These are phyloP conservation scores for Mycoemilia scoparia DNA, from an alignment of 192 early-diverging fungal genomes.

Conservation along the genomic window DNA sequence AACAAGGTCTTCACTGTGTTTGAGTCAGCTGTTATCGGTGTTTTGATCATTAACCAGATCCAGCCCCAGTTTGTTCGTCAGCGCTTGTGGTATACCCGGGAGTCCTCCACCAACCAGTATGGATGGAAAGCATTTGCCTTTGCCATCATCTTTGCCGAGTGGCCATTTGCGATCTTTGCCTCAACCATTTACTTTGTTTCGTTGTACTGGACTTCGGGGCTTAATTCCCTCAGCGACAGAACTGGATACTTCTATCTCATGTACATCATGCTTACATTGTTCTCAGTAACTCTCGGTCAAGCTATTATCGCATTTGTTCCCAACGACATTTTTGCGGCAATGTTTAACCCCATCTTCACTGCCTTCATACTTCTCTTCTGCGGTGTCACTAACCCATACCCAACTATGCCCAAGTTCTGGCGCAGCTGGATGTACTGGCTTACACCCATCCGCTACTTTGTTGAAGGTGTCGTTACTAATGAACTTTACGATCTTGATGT, in stretches of 20 bases:
- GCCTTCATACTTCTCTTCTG: slow-evolving; percentile 49
- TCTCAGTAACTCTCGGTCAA: slow-evolving; percentile 49
- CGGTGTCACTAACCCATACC: slow-evolving; percentile 44
- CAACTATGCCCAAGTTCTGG: slow-evolving; percentile 47
- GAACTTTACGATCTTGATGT: slow-evolving; percentile 33
- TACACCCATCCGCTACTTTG: slow-evolving; percentile 45
- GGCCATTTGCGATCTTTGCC: slow-evolving; percentile 45
- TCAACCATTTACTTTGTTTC: slow-evolving; percentile 46
- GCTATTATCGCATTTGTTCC: slow-evolving; percentile 48
- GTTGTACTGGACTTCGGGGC: slow-evolving; percentile 61
- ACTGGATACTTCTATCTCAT: slow-evolving; percentile 48
- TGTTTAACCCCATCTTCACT: slow-evolving; percentile 49
- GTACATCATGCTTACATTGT: slow-evolving; percentile 38
- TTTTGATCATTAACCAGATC: slow-evolving; percentile 48
- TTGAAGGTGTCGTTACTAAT: slow-evolving; percentile 42
- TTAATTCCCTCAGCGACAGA: slow-evolving; percentile 25
- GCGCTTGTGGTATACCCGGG: slow-evolving; percentile 46
- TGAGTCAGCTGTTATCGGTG: slow-evolving; percentile 42
- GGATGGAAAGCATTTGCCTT: slow-evolving; percentile 44
- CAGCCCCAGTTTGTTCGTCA: slow-evolving; percentile 48
- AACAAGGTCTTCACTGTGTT: slow-evolving; percentile 57
- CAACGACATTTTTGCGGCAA: slow-evolving; percentile 32
- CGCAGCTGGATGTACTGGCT: slow-evolving; percentile 50
- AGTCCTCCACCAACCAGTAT: slow-evolving; percentile 47
- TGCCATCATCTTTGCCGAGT: slow-evolving; percentile 43